A percentile compares a stretch with the other conserved stretches of the same genome.
phyloP scores from a whole-genome alignment of 352 stramenopile species.

The Pilasporangium apinafurcum region DNA sequence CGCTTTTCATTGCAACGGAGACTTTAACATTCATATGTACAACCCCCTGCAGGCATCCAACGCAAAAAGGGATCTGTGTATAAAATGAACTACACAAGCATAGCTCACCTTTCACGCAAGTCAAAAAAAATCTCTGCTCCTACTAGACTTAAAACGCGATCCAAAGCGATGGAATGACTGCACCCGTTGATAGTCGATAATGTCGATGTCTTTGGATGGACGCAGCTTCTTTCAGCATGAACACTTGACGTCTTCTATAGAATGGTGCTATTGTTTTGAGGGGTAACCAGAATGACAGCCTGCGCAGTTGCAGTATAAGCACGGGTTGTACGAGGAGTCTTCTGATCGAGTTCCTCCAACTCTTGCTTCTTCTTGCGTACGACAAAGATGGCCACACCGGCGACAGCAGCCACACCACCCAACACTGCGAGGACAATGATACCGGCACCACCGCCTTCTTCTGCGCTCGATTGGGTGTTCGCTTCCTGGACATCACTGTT shows the following conservation, averaged over 20 bases:
- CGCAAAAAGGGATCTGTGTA: no score
- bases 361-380: slow-evolving; percentile 62
- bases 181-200: neutral
- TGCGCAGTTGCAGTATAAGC: slow-evolving; percentile 14
- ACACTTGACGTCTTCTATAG: neutral
- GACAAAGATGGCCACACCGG: slow-evolving; percentile 43
- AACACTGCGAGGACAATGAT: slow-evolving; percentile 29
- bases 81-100: no score
- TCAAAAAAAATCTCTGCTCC: neutral
- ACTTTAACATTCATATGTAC: no score
- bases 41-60: no score
- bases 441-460: slow-evolving; percentile 5
- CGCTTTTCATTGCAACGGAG: no score
- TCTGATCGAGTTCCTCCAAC: slow-evolving; percentile 51
- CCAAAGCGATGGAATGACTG: neutral
- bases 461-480: slow-evolving; percentile 15
- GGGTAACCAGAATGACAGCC: slow-evolving; percentile 44
- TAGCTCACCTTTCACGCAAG: neutral
- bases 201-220: no score
- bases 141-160: neutral
- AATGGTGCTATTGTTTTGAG: slow-evolving; percentile 39
- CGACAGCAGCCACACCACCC: slow-evolving; percentile 31
- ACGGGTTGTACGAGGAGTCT: slow-evolving; percentile 30
- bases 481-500: slow-evolving; percentile 26
- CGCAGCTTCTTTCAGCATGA: neutral